These are phyloP conservation scores for Colletotrichum sp. DNA, from an alignment of 2,329 filamentous ascomycete species.

Conservation along the genomic window DNA sequence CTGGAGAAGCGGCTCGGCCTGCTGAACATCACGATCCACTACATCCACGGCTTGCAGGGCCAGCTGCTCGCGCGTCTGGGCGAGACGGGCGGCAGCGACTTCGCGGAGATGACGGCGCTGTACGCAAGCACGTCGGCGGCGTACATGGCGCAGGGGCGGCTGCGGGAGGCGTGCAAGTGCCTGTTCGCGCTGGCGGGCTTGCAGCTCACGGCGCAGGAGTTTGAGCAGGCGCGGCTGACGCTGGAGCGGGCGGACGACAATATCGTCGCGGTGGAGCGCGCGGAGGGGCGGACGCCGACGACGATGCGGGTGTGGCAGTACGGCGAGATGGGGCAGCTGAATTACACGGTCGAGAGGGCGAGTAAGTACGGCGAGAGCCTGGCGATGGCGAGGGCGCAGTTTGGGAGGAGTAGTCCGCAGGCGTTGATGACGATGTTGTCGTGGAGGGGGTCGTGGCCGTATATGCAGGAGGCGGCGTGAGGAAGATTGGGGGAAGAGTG, in stretches of 20 bases:
- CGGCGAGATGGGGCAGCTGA: background rate
- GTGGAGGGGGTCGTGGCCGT: background rate
- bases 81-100: background rate
- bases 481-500: background rate
- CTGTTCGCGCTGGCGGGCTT: background rate
- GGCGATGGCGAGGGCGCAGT: background rate
- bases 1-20: background rate
- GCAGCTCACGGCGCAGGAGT: background rate
- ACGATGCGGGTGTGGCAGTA: background rate
- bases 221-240: background rate
- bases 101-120: background rate
- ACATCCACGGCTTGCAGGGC: background rate
- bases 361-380: background rate
- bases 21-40: background rate
- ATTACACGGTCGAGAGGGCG: background rate
- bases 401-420: background rate
- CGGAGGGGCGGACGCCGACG: background rate
- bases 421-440: background rate
- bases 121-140: background rate
- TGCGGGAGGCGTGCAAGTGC: background rate
- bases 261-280: background rate
- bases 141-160: background rate
- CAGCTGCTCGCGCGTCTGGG: background rate
- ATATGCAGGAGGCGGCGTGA: background rate
- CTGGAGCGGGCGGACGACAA: background rate